Percentiles rank a stretch among this genome's conserved stretches.
Evolutionary conservation across 768 basidiomycete species (phyloP).

Genomic region (Clavulina sp.): DNA sequence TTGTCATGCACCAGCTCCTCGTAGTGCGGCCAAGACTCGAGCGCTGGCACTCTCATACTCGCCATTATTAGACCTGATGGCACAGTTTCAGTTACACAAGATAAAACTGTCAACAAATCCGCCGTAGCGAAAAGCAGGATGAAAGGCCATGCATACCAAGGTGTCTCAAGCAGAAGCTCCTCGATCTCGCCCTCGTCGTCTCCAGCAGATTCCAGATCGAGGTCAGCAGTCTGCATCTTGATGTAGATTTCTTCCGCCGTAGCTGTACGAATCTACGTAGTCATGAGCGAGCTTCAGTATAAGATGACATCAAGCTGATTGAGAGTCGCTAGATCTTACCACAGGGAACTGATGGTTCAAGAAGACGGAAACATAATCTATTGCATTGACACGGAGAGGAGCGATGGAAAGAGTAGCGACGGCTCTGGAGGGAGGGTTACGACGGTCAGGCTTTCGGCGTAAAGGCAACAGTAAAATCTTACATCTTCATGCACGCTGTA

Average conservation of each 20-base stretch:
- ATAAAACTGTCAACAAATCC: not conserved
- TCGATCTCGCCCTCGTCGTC: conserved; percentile 50
- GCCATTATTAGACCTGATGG: too few species aligned
- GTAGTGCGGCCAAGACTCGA: too few species aligned
- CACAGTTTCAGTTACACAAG: too few species aligned
- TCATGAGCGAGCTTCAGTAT: not conserved
- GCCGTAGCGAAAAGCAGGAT: not conserved
- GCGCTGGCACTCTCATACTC: too few species aligned
- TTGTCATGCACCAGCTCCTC: too few species aligned
- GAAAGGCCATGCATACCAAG: conserved; percentile 37
- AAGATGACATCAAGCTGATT: conserved; percentile 6
- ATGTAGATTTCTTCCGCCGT: conserved; percentile 75
- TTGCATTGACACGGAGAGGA: conserved; percentile 26
- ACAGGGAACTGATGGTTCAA: conserved; percentile 66
- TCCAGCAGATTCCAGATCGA: conserved; percentile 26
- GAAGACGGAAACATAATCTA: conserved; percentile 36
- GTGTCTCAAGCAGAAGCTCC: conserved; percentile 53
- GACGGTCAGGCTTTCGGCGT: conserved; percentile 1
- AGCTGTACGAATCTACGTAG: conserved; percentile 49
- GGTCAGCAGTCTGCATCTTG: conserved; percentile 49
- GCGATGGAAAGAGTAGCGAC: conserved; percentile 43
- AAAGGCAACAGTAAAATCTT: conserved; percentile 14
- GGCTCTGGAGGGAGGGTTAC: conserved; percentile 27
- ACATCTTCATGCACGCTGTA: conserved; percentile 74
- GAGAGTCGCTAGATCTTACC: conserved; percentile 27